These are phyloP conservation scores for Ceratocystis smalleyi DNA, from an alignment of 2,329 filamentous ascomycete genomes.

Conservation along the genomic window DNA sequence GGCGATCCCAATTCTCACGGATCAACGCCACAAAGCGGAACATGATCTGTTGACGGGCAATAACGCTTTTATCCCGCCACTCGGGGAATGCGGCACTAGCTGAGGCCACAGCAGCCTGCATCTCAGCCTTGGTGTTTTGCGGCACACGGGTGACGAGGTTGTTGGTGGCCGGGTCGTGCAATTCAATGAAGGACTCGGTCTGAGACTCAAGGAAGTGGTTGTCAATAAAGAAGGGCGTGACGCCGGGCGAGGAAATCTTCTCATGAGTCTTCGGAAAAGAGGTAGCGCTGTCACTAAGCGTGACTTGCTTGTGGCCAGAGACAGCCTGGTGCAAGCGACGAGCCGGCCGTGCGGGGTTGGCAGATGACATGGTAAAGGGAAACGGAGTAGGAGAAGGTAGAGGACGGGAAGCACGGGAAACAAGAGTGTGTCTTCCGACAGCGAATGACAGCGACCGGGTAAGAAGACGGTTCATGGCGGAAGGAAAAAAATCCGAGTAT, in stretches of 20 bases:
- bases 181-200: slow-evolving; percentile 58
- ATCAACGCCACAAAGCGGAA: slow-evolving; percentile 72
- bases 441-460: slow-evolving; percentile 6
- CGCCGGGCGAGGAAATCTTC: slow-evolving; percentile 47
- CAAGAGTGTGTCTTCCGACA: slow-evolving; percentile 4
- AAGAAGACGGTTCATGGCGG: slow-evolving; percentile 11
- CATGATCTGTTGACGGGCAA: slow-evolving; percentile 69
- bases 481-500: background rate
- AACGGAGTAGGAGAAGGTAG: slow-evolving; percentile 6
- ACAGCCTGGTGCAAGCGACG: slow-evolving; percentile 35
- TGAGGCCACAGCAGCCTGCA: slow-evolving; percentile 58
- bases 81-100: slow-evolving; percentile 59
- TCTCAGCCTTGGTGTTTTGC: slow-evolving; percentile 63
- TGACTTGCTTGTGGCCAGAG: slow-evolving; percentile 22
- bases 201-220: slow-evolving; percentile 59
- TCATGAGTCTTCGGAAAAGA: slow-evolving; percentile 59
- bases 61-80: slow-evolving; percentile 57
- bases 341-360: slow-evolving; percentile 30
- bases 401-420: slow-evolving; percentile 3
- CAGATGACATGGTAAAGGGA: slow-evolving; percentile 16
- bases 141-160: slow-evolving; percentile 71
- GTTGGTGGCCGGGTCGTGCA: slow-evolving; percentile 73
- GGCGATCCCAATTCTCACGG: slow-evolving; percentile 68
- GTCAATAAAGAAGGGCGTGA: slow-evolving; percentile 70
- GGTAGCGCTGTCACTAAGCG: slow-evolving; percentile 39